These are phyloP conservation scores for Arthrobotrys musiformis DNA, from an alignment of 2,329 filamentous ascomycete species.

Conservation along the genomic window DNA sequence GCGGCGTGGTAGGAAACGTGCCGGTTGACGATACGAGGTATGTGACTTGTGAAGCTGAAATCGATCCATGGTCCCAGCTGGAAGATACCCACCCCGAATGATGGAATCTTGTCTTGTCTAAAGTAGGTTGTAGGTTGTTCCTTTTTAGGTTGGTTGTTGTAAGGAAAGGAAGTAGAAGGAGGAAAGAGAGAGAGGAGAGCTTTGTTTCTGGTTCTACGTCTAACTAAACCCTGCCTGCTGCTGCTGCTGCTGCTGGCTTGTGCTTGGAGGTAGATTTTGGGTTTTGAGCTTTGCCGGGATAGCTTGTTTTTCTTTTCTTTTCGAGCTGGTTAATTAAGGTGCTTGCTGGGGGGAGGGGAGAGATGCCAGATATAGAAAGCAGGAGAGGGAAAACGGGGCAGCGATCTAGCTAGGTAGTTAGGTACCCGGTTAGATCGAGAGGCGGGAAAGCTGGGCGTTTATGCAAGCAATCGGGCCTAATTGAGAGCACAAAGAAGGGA, in stretches of 20 bases:
- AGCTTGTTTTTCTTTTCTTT: too few species aligned
- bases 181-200: conserved; percentile 15
- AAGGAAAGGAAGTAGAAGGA: background rate
- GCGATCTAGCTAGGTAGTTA: background rate
- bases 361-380: conserved; percentile 22
- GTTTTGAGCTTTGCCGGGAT: background rate
- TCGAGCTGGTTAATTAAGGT: too few species aligned
- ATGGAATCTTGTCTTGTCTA: background rate
- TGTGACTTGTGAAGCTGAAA: conserved; percentile 25
- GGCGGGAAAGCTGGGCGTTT: too few species aligned
- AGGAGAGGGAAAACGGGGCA: conserved; percentile 3
- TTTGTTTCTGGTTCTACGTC: background rate
- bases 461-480: too few species aligned
- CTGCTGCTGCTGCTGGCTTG: background rate
- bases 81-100: background rate
- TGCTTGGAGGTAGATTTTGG: background rate
- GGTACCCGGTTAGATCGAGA: too few species aligned
- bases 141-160: conserved; percentile 1
- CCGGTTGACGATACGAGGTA: too few species aligned
- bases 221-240: background rate
- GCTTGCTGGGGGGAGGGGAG: background rate
- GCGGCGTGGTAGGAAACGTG: too few species aligned
- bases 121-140: background rate
- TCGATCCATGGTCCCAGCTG: conserved; percentile 43
- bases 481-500: background rate